Base-by-base conservation (phyloP, 306 rosid species). In the Erythrophleum fordii region DNA sequence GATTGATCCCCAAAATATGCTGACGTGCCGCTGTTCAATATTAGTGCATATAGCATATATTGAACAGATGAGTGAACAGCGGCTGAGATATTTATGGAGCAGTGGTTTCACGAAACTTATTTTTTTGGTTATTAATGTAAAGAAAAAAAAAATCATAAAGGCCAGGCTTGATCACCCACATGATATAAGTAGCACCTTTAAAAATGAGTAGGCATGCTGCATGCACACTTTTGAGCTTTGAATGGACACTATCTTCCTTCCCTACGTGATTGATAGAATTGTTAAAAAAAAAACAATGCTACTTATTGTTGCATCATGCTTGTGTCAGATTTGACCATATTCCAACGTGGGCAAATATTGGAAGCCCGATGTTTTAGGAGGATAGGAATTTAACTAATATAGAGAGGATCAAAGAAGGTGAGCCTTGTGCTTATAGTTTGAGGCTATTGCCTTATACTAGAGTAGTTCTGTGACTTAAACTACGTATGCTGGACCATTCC, bases 391-490 rank as follows among this genome's bases (percentile, higher is more conserved):
- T 67, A 60, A 11, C 49, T 85, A n/a, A n/a, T n/a, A 73, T 73
- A 56, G 34, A 82, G 77, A 82, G 58, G 25, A 61, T 35, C 48
- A 73, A 13, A 11, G 44, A 64, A 86, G 73, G 77, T 18, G 62
- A 81, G 61, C 29, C 56, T 77, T 77, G 78, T 80, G 84, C 37
- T 62, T 83, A 26, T 80, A 60, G 44, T 31, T 80, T 6, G 44
- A 44, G 55, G 58, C 26, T 56, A 45, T 76, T 80, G 14, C 46
- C 42, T 66, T 13, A 6, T 34, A 6, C 28, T 18, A 10, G 28
- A 42, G 17, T 14, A 22, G 42, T 72, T 69, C 9, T 34, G n/a
- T 45, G 28, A 20, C 76, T 80, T 51, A 53, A 56, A 42, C 56
- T 56, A 34, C 69, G 4, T 37, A 11, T 76, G 29, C 53, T 73